Conservation (phyloP, 768 basidiomycete species). For the Paxillus involutus region DNA sequence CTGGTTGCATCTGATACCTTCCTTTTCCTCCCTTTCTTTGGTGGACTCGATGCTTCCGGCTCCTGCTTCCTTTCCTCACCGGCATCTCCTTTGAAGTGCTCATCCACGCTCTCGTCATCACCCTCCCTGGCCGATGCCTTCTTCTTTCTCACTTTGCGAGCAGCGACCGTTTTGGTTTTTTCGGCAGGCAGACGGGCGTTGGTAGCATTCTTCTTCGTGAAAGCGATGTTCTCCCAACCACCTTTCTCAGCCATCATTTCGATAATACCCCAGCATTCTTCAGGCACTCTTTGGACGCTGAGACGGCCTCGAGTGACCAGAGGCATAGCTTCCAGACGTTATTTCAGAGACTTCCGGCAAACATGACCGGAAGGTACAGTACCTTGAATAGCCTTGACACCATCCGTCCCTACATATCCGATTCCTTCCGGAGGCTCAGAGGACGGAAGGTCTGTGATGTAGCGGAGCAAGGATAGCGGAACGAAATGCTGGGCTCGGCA, state of each 20-base stretch:
- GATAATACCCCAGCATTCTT: conserved; percentile 65
- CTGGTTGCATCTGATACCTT: conserved; percentile 6
- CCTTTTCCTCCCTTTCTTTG: conserved; percentile 23
- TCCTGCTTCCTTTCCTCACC: neutral
- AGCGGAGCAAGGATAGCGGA: conserved; percentile 71
- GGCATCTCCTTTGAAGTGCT: neutral
- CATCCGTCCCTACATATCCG: conserved; percentile 66
- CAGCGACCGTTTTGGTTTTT: neutral
- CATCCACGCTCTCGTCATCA: conserved; percentile 4
- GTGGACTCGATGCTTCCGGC: neutral
- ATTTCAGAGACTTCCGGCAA: conserved; percentile 1
- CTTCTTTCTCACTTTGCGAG: neutral
- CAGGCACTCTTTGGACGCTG: conserved; percentile 81
- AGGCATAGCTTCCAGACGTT: conserved; percentile 59
- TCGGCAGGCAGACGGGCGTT: neutral
- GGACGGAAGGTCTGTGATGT: conserved; percentile 47
- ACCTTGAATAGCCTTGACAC: conserved; percentile 66
- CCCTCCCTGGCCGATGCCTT: neutral
- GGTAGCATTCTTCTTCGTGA: conserved; percentile 36
- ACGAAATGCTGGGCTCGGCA: conserved; percentile 71
- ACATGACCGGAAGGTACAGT: conserved; percentile 11
- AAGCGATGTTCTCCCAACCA: conserved; percentile 67
- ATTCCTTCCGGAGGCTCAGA: conserved; percentile 49
- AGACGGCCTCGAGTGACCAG: conserved; percentile 79
- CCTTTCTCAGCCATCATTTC: conserved; percentile 63